phyloP scores from a whole-genome alignment of 2,329 filamentous ascomycete species.

The Hirsutella minnesotensis region DNA sequence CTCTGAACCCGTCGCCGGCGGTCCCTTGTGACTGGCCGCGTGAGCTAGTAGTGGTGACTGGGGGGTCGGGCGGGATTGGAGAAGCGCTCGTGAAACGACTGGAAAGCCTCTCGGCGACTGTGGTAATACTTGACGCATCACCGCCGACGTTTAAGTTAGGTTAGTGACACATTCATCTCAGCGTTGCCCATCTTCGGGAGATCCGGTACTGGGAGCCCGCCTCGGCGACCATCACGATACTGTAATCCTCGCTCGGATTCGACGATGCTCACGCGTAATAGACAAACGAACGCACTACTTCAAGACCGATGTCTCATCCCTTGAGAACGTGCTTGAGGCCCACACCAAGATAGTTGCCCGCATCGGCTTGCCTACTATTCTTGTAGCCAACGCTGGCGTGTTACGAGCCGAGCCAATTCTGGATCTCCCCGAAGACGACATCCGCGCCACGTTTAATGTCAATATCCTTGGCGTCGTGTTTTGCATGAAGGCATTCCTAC shows the following conservation, averaged over 20 bases:
- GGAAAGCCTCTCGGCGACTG: neutral
- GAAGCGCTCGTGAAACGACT: neutral
- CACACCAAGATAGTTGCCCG: neutral
- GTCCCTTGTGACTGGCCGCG: neutral
- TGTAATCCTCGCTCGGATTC: no score
- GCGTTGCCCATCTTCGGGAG: no score
- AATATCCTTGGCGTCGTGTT: constrained; percentile 1
- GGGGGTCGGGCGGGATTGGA: neutral
- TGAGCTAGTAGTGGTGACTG: constrained; percentile 1
- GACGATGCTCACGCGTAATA: no score
- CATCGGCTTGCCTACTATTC: neutral
- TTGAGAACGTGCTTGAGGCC: neutral
- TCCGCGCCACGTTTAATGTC: neutral
- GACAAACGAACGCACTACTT: neutral
- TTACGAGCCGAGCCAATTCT: neutral
- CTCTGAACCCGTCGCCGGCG: neutral
- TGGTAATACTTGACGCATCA: neutral
- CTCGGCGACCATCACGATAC: no score
- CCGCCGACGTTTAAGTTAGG: neutral
- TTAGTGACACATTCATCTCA: neutral
- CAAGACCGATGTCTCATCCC: neutral
- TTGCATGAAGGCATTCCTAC: neutral
- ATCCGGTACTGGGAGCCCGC: no score
- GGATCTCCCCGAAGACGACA: neutral
- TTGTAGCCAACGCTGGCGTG: neutral